A percentile compares a stretch with the other conserved stretches of the same genome.
phyloP scores from a whole-genome alignment of 2,329 filamentous ascomycete genomes.

The Cryphonectria naterciae region DNA sequence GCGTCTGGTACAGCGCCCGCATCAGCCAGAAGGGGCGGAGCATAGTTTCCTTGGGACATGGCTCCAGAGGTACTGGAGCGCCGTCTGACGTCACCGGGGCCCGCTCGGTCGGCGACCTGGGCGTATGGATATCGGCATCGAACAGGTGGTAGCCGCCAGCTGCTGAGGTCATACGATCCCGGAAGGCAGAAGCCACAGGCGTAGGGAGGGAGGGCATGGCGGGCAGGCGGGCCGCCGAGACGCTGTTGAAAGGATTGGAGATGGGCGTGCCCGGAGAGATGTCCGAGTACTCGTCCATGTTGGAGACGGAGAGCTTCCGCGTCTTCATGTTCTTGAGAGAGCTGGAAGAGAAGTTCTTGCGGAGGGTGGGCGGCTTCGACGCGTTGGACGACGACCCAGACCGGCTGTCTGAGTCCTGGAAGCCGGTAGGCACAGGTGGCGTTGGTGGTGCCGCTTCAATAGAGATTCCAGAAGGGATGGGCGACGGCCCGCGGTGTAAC shows the following conservation, averaged over 20 bases:
- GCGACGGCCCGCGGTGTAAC: conserved; percentile 36
- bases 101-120: conserved; percentile 66
- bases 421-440: conserved; percentile 39
- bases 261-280: conserved; percentile 75
- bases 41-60: conserved; percentile 86
- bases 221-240: conserved; percentile 52
- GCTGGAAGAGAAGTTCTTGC: conserved; percentile 72
- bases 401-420: conserved; percentile 42
- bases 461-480: conserved; percentile 39
- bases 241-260: conserved; percentile 65
- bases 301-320: conserved; percentile 71
- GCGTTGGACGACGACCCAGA: conserved; percentile 61
- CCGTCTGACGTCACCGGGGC: conserved; percentile 60
- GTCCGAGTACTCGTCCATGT: conserved; percentile 65
- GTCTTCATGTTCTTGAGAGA: conserved; percentile 73
- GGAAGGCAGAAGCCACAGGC: conserved; percentile 66
- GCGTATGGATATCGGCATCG: conserved; percentile 78
- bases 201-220: conserved; percentile 69
- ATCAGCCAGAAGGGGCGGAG: conserved; percentile 98
- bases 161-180: conserved; percentile 59
- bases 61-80: conserved; percentile 79
- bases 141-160: conserved; percentile 79
- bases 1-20: conserved; percentile 89
- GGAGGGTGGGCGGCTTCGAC: conserved; percentile 49
- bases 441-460: conserved; percentile 34